Evolutionary conservation across 345 rosid genomes (phyloP).

Genomic region (Populus davidiana): DNA sequence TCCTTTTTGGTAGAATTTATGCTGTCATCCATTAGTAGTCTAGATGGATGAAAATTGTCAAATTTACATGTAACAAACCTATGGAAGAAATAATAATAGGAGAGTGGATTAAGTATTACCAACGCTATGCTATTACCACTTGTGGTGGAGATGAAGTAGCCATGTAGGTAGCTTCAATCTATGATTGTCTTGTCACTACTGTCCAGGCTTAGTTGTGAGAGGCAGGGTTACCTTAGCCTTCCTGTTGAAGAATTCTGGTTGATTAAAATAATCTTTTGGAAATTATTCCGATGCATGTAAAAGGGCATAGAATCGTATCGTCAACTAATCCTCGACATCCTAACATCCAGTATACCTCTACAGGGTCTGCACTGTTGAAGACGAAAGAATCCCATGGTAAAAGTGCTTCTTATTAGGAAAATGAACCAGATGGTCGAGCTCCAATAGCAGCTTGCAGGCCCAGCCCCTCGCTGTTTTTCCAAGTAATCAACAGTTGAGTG

Average conservation of each 20-base stretch:
- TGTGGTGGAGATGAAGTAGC: background rate
- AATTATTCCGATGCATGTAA: no score
- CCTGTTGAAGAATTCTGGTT: background rate
- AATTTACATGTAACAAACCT: constrained; percentile 8
- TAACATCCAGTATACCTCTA: no score
- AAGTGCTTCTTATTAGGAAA: background rate
- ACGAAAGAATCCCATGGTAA: background rate
- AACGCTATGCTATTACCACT: background rate
- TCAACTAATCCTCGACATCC: no score
- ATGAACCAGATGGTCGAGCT: no score
- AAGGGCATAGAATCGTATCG: no score
- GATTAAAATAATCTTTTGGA: background rate
- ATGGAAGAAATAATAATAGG: background rate
- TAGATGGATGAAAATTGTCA: background rate
- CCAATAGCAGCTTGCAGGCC: no score
- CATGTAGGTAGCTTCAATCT: background rate
- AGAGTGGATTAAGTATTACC: background rate
- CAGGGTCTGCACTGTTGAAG: no score
- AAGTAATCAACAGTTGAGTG: background rate
- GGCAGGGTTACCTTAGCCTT: background rate
- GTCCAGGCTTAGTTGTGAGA: background rate
- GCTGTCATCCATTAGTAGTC: constrained; percentile 5
- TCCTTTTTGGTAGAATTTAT: background rate
- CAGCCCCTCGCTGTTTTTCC: background rate
- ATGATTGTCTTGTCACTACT: background rate